Conservation (phyloP, 2,329 filamentous ascomycete species). For the Fusarium marasasianum region DNA sequence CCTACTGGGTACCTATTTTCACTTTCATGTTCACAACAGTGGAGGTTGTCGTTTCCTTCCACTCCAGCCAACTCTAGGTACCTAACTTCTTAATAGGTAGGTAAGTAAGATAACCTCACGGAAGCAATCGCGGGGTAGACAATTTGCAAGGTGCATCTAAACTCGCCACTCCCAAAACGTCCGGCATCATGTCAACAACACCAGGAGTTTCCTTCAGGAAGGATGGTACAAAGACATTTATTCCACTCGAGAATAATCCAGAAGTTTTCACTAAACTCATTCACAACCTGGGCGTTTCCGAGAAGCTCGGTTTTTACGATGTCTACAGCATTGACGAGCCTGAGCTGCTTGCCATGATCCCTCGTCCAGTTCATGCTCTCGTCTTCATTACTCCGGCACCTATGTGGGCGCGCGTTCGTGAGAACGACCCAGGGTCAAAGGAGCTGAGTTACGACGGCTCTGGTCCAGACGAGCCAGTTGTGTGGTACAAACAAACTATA, state of each 20-base stretch:
- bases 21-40: background rate
- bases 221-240: conserved; percentile 47
- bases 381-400: conserved; percentile 78
- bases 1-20: conserved; percentile 7
- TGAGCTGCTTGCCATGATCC: conserved; percentile 74
- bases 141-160: background rate
- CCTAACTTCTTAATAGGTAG: background rate
- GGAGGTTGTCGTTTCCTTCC: background rate
- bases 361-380: conserved; percentile 79
- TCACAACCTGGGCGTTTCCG: conserved; percentile 75
- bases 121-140: conserved; percentile 13
- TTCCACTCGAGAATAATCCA: conserved; percentile 70
- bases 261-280: conserved; percentile 80
- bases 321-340: conserved; percentile 84
- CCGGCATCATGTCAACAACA: conserved; percentile 24
- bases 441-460: conserved; percentile 46
- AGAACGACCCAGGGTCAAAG: conserved; percentile 34
- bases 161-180: background rate
- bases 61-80: background rate
- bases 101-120: background rate
- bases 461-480: conserved; percentile 67
- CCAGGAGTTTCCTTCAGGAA: conserved; percentile 23
- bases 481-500: conserved; percentile 90
- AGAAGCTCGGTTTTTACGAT: conserved; percentile 78
- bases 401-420: conserved; percentile 58